Percentiles rank a stretch among this genome's conserved stretches.
These are phyloP conservation scores for Toxoplasma gondii DNA, from an alignment of 169 alveolate species.

Conservation along the genomic window DNA sequence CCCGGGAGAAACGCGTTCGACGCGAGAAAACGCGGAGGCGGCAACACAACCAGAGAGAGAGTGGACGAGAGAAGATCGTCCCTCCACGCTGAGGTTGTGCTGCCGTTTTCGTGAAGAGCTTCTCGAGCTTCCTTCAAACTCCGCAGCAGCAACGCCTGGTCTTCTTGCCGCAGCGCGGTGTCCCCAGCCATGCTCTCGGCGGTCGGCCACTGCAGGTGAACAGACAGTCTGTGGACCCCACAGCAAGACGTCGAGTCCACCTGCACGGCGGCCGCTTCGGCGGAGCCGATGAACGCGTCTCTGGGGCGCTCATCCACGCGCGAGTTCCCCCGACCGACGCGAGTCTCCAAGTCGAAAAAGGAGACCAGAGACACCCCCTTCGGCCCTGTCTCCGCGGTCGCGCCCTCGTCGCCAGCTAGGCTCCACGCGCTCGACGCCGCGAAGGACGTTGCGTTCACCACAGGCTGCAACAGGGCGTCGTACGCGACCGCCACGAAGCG, in stretches of 20 bases:
- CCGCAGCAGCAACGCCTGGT: not conserved
- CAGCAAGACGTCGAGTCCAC: not conserved
- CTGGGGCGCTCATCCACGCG: not conserved
- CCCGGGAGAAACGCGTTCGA: not conserved
- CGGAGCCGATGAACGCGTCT: not conserved
- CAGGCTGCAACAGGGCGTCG: not conserved
- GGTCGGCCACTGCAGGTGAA: not conserved
- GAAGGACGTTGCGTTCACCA: conserved; percentile 22
- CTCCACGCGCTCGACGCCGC: not conserved
- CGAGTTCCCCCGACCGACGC: not conserved
- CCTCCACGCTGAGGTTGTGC: not conserved
- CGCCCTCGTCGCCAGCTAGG: not conserved
- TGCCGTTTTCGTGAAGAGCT: not conserved
- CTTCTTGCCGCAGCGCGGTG: not conserved
- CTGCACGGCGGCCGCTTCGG: not conserved
- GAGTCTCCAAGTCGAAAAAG: not conserved
- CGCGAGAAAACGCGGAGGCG: not conserved
- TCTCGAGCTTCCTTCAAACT: not conserved
- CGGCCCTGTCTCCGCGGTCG: not conserved
- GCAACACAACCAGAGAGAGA: not conserved
- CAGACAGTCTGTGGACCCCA: not conserved
- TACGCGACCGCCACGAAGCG: not conserved
- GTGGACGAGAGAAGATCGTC: not conserved
- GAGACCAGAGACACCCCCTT: not conserved
- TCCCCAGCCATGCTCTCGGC: not conserved